Evolutionary conservation across 164 flowering plant species (phyloP).

Genomic region (Cinnamomum chago): DNA sequence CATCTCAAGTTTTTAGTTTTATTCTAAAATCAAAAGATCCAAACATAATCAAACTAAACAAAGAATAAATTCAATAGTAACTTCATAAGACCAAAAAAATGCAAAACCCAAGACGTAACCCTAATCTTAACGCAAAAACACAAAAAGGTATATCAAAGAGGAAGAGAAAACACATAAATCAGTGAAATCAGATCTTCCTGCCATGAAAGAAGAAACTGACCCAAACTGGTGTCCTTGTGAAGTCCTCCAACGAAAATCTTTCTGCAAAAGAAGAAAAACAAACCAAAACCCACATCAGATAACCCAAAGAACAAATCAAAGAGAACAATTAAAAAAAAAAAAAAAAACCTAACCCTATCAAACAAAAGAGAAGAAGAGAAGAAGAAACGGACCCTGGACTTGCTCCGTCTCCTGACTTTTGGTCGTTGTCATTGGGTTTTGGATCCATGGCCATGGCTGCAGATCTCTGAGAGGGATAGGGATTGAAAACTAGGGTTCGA

Average conservation of each 20-base stretch:
- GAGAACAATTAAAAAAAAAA: neutral
- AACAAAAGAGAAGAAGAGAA: neutral
- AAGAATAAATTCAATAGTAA: no score
- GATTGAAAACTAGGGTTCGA: neutral
- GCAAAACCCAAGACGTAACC: neutral
- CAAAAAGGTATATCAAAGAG: neutral
- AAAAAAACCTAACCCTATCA: neutral
- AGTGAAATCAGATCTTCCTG: neutral
- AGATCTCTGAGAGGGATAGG: neutral
- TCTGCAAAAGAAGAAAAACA: conserved; percentile 34
- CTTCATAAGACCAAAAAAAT: neutral
- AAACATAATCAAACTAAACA: no score
- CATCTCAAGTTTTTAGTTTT: no score
- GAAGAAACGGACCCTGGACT: conserved; percentile 53
- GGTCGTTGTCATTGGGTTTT: conserved; percentile 17
- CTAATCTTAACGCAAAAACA: neutral
- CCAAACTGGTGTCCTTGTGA: conserved; percentile 58
- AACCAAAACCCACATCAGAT: neutral
- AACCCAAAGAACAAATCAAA: neutral
- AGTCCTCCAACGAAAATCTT: conserved; percentile 92
- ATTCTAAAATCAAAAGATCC: no score
- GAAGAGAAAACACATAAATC: neutral
- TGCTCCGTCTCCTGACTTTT: conserved; percentile 46
- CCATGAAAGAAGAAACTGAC: conserved; percentile 24
- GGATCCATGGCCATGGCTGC: conserved; percentile 41